Evolutionary conservation across 768 basidiomycete genomes (phyloP), one percentile per base, ranked within the genome.

Genomic region (Trametes elegans): DNA sequence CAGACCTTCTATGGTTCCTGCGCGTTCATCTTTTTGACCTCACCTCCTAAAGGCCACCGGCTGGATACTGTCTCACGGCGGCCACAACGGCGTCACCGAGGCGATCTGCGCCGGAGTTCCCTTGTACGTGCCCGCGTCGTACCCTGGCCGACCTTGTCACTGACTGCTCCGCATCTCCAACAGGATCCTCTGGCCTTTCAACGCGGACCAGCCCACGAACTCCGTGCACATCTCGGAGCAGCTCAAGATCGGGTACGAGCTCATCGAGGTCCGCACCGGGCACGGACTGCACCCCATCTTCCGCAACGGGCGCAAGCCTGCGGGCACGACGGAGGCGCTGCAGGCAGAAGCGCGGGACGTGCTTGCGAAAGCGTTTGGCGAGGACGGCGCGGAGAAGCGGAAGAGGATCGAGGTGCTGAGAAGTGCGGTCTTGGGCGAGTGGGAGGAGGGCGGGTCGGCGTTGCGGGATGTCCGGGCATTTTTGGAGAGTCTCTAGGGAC

Each of bases 141-240:
- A 35, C 34, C 5, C 34, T 13, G 5, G 11, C 11, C n/a, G 34
- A 35, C 6, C 11, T 13, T n/a, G n/a, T n/a, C n/a, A n/a, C n/a
- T n/a, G n/a, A n/a, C 4, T 27, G 13, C 9, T 26, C 13, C 24
- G n/a, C n/a, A 26, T 43, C 14, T 27, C 11, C 7, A 27, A 19
- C 35, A 68, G 67, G 58, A 66, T 68, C 19, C 46, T 61, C 27
- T 68, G 67, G 67, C 67, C 67, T 9, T 64, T 64, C 49, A 11
- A 29, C 21, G 59, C 48, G 5, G 65, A 66, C 36, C 67, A 68
- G 49, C 64, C 67, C 7, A 26, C 50, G 18, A 66, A 66, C 41
- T 50, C 60, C 7, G 38, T 65, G 6, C 55, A 58, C 35, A 41
- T 65, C 31, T 49, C 62, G 5, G 59, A 63, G 3, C 51, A 45